Percentiles rank a stretch among this genome's conserved stretches.
phyloP scores from a whole-genome alignment of 768 basidiomycete genomes.

The Boletus edulis region DNA sequence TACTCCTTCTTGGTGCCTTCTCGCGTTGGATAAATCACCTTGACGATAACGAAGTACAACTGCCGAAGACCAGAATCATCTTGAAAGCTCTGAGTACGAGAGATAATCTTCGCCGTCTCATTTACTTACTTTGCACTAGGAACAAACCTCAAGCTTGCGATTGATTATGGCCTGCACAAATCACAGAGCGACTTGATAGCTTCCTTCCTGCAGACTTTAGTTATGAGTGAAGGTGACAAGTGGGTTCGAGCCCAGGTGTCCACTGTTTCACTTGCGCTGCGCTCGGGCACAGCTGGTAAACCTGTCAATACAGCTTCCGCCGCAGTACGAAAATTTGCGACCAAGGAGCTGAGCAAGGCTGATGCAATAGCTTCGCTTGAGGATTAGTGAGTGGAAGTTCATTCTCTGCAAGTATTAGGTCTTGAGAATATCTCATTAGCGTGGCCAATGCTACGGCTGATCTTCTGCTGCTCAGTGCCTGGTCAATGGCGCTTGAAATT shows the following conservation, averaged over 20 bases:
- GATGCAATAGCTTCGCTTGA: constrained; percentile 78
- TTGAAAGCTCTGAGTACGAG: constrained; percentile 76
- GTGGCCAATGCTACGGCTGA: constrained; percentile 90
- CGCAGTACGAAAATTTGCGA: constrained; percentile 84
- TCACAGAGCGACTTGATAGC: constrained; percentile 84
- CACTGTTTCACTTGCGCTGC: constrained; percentile 67
- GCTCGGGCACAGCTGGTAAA: constrained; percentile 60
- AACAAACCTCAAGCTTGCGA: constrained; percentile 86
- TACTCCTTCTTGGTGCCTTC: constrained; percentile 85
- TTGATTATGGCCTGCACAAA: constrained; percentile 81
- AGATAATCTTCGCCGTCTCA: constrained; percentile 69
- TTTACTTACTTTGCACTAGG: constrained; percentile 69
- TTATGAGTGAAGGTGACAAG: constrained; percentile 95
- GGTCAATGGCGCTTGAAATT: constrained; percentile 61
- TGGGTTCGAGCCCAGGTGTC: constrained; percentile 78
- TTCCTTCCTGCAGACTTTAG: constrained; percentile 89
- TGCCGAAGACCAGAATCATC: constrained; percentile 64
- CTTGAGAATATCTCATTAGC: constrained; percentile 35
- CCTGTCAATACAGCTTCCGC: constrained; percentile 75
- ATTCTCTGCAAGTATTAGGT: neutral
- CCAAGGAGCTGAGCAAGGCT: constrained; percentile 78
- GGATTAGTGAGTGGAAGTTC: constrained; percentile 72
- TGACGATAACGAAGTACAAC: constrained; percentile 71
- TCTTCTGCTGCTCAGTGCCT: constrained; percentile 76
- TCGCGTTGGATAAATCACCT: constrained; percentile 90